These are phyloP conservation scores for Gloeopeniophorella convolvens DNA, from an alignment of 768 basidiomycete species.

Conservation along the genomic window DNA sequence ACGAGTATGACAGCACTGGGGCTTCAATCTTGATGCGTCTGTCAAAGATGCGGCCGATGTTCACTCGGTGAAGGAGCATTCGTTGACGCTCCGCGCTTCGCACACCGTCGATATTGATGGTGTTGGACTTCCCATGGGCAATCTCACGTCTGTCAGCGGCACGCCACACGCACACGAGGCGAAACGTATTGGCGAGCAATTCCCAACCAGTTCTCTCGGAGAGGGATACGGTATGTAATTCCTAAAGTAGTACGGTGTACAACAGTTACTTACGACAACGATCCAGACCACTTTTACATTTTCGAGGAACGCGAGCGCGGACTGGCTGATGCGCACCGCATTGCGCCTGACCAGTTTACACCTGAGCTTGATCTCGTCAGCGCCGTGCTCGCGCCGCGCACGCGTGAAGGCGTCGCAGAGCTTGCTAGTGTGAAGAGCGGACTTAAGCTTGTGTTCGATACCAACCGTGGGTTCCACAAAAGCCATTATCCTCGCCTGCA, in stretches of 20 bases:
- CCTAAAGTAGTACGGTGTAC: neutral
- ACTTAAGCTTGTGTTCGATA: conserved; percentile 52
- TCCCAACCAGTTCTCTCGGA: conserved; percentile 32
- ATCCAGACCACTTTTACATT: conserved; percentile 61
- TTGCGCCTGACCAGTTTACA: conserved; percentile 38
- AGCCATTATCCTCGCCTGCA: neutral
- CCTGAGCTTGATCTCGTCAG: conserved; percentile 41
- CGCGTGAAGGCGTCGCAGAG: conserved; percentile 41
- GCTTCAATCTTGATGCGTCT: conserved; percentile 74
- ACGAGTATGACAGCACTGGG: conserved; percentile 54
- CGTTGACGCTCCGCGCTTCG: conserved; percentile 43
- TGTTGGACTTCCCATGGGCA: conserved; percentile 46
- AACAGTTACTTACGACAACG: too few species aligned
- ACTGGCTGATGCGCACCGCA: conserved; percentile 38
- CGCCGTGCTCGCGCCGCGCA: conserved; percentile 33
- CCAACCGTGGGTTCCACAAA: conserved; percentile 62
- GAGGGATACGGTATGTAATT: neutral
- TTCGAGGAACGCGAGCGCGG: conserved; percentile 35
- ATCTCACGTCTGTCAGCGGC: conserved; percentile 39
- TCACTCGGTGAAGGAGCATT: conserved; percentile 47
- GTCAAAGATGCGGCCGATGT: conserved; percentile 37
- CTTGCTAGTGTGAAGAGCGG: conserved; percentile 54
- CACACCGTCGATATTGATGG: conserved; percentile 46
- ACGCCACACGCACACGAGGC: conserved; percentile 43
- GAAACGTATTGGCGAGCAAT: conserved; percentile 50